Evolutionary conservation across 305 asterid genomes (phyloP), one percentile per base, ranked within the genome.

Genomic region (Solanum hybrid): DNA sequence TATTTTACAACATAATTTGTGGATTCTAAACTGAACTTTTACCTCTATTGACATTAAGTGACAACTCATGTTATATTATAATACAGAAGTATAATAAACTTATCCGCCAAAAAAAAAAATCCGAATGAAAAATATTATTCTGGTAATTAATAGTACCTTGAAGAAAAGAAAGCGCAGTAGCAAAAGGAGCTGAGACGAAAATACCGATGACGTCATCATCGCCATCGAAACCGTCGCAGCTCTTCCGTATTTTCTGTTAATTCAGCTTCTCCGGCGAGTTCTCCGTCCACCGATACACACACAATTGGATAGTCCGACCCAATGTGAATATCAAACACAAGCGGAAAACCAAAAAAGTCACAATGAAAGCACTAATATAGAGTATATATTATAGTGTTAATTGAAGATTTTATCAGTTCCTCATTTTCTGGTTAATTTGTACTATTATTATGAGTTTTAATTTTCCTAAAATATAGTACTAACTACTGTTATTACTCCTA

Each of bases 401-500:
- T 45, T 45, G 31, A 56, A 31, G 31, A 84, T 56, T 6, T 71
- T 56, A 32, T 31, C 9, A 1, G 15, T n/a, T 85, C 73, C 87
- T 31, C 2, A 32, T 85, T 56, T 85, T 56, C 87, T 51, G 87
- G 22, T 27, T 42, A 19, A 34, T 84, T 60, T 51, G 87, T 29
- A 19, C n/a, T 29, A 84, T 51, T 51, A 31, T 19, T 84, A 15
- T 29, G 40, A 24, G 17, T 10, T 29, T 29, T 14, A 9, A 40
- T 29, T 84, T 84, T 84, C 87, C 87, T 84, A 31, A 84, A 84
- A 45, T 80, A 14, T 80, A 80, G 40, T 84, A 82, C 73, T 32
- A 75, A 0, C 24, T 32, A 34, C 15, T 51, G 42, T 84, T 84
- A 51, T 51, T 29, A 10, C 4, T 84, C 73, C 75, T 84, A 84